phyloP scores from a whole-genome alignment of 495 filamentous ascomycete species.

The Schizothecium vesticola region DNA sequence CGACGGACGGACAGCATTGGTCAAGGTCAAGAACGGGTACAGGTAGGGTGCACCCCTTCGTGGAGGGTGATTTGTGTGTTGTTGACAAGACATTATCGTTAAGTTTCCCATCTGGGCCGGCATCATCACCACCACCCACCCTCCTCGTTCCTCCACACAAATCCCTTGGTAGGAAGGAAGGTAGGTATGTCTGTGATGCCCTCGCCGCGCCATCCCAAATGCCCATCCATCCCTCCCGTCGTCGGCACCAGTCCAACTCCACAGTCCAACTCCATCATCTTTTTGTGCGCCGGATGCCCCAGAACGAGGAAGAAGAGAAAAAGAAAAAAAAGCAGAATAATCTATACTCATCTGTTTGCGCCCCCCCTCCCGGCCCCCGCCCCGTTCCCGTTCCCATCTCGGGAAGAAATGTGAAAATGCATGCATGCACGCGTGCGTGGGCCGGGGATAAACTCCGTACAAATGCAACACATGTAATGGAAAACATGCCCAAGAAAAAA shows the following conservation, averaged over 20 bases:
- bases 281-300: not conserved
- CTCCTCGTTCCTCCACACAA: not conserved
- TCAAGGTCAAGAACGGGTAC: not conserved
- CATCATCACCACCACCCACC: not conserved
- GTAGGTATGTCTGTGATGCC: not conserved
- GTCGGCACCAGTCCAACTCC: not conserved
- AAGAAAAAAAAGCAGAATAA: not conserved
- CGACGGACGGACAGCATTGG: not conserved
- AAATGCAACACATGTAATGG: slow-evolving; percentile 6
- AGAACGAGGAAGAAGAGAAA: not conserved
- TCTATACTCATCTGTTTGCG: not conserved
- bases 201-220: not conserved
- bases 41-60: not conserved
- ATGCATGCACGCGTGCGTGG: not conserved
- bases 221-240: not conserved
- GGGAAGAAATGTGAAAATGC: too few species aligned
- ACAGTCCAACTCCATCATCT: not conserved
- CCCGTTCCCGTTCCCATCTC: too few species aligned
- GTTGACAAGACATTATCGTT: not conserved
- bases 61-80: not conserved
- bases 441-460: slow-evolving; percentile 5
- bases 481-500: not conserved
- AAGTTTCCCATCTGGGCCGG: not conserved
- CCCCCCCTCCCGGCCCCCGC: not conserved
- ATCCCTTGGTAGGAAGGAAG: not conserved